Conservation (phyloP, 116 monocot genomes). For the Iris pallida region DNA sequence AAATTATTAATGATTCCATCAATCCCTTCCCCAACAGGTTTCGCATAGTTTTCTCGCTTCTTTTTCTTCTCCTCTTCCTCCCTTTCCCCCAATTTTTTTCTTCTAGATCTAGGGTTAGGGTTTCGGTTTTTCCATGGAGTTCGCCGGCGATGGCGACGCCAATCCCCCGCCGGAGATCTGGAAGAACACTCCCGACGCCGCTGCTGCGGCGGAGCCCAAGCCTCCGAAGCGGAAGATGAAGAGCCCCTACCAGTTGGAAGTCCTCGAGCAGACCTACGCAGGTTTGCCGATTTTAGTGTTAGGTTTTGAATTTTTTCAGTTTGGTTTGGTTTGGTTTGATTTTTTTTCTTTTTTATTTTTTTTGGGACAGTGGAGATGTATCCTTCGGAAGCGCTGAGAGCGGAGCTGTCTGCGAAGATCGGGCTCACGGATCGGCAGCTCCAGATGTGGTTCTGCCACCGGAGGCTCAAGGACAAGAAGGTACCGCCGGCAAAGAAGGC, state of each 20-base stretch:
- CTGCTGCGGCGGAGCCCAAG: constrained; percentile 27
- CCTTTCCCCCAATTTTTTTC: no score
- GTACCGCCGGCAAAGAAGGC: constrained; percentile 24
- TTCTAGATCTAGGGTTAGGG: no score
- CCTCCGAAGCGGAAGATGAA: constrained; percentile 92
- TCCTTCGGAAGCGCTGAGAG: constrained; percentile 68
- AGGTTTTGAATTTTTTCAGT: neutral
- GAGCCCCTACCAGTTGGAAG: constrained; percentile 88
- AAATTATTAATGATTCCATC: no score
- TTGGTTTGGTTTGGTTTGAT: constrained; percentile 5
- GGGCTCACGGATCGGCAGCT: constrained; percentile 87
- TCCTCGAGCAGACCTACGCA: constrained; percentile 89
- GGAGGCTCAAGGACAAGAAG: constrained; percentile 89
- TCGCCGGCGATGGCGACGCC: no score
- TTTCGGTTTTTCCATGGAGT: no score
- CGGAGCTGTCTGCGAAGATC: constrained; percentile 79
- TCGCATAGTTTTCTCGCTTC: no score
- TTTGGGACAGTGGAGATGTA: constrained; percentile 58
- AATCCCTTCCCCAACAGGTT: no score
- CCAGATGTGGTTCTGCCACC: constrained; percentile 99
- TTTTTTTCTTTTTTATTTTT: constrained; percentile 6
- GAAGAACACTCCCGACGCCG: no score
- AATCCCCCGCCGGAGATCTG: no score
- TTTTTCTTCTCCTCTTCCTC: no score
- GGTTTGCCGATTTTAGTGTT: constrained; percentile 26